phyloP scores from a whole-genome alignment of 169 alveolate genomes.

The Amoebophrya sp. region DNA sequence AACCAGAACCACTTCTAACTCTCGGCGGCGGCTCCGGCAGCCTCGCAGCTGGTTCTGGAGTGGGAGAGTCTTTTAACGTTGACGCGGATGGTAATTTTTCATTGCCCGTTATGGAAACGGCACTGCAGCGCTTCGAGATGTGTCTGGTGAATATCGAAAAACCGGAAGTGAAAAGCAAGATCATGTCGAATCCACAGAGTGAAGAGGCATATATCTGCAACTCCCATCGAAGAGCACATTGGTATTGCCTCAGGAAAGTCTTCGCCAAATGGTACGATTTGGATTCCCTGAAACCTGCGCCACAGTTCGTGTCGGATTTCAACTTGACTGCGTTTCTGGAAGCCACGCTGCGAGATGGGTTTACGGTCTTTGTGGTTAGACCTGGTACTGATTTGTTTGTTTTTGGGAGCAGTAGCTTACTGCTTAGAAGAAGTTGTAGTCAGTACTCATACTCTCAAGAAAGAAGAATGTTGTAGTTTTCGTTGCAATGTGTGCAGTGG shows the following conservation, averaged over 20 bases:
- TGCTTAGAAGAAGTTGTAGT: too few species aligned
- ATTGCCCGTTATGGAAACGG: background rate
- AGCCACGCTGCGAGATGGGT: background rate
- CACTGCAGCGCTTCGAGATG: background rate
- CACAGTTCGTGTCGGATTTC: background rate
- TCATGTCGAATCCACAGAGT: background rate
- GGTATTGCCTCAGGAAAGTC: background rate
- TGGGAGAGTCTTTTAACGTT: background rate
- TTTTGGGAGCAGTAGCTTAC: too few species aligned
- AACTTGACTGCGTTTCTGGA: background rate
- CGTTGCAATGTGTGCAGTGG: too few species aligned
- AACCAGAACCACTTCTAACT: too few species aligned
- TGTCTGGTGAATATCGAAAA: background rate
- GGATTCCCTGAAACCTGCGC: background rate
- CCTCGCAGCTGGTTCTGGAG: too few species aligned
- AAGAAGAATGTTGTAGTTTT: too few species aligned
- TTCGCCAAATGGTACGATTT: background rate
- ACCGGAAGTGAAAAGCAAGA: background rate
- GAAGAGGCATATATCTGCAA: background rate
- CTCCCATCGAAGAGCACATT: background rate
- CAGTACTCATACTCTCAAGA: too few species aligned
- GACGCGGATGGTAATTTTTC: background rate
- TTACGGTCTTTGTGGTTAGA: background rate
- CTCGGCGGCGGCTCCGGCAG: background rate
- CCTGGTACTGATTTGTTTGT: background rate